Evolutionary conservation across 129 eudicot genomes (phyloP).

Genomic region (Artemisia annua): DNA sequence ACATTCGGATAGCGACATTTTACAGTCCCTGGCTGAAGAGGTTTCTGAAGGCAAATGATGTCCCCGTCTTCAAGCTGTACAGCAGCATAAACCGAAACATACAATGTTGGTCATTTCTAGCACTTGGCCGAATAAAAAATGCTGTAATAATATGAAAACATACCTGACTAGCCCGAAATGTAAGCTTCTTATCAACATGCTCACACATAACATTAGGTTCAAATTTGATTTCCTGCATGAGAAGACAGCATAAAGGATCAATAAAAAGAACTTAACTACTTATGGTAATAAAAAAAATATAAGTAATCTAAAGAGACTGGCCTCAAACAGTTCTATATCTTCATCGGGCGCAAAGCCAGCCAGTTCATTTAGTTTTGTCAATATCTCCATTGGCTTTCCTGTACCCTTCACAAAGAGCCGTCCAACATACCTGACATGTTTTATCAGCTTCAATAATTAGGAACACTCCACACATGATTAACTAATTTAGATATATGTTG

Average conservation of each 20-base stretch:
- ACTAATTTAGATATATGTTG: constrained; percentile 2
- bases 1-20: constrained; percentile 74
- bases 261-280: not conserved
- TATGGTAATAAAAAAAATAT: not conserved
- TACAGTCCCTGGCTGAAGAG: constrained; percentile 42
- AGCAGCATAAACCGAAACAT: constrained; percentile 2
- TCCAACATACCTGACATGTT: constrained; percentile 66
- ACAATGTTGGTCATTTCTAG: not conserved
- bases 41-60: constrained; percentile 81
- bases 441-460: not conserved
- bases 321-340: constrained; percentile 88
- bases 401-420: constrained; percentile 67
- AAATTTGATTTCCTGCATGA: constrained; percentile 74
- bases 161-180: constrained; percentile 78
- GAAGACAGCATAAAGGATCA: constrained; percentile 3
- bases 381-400: constrained; percentile 67
- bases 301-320: constrained; percentile 15
- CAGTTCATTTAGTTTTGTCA: constrained; percentile 65
- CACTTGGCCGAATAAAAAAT: not conserved
- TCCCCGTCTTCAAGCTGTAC: constrained; percentile 94
- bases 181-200: constrained; percentile 58
- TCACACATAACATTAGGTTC: constrained; percentile 85
- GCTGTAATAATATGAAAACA: constrained; percentile 1
- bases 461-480: no score
- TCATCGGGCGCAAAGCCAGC: constrained; percentile 86